Evolutionary conservation across 2,329 filamentous ascomycete genomes (phyloP).

Genomic region (Massarina eburnea): DNA sequence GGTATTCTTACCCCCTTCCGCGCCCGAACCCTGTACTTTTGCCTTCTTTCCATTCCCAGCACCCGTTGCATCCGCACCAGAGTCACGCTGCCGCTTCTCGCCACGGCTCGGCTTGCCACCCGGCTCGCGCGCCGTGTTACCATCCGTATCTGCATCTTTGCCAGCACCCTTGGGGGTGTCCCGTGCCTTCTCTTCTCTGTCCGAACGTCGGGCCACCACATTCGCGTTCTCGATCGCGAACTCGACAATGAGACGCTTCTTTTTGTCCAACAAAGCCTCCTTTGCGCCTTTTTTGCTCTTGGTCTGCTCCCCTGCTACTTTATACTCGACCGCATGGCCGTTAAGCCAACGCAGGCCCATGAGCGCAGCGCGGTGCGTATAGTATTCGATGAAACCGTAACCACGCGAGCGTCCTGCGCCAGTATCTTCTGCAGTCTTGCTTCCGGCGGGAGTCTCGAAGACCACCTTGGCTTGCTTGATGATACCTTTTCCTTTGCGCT

Average conservation of each 20-base stretch:
- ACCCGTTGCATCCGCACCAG: constrained; percentile 10
- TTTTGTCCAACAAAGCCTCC: constrained; percentile 67
- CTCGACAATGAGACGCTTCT: constrained; percentile 88
- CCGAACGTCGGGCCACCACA: constrained; percentile 78
- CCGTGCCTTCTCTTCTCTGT: constrained; percentile 60
- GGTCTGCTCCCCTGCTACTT: constrained; percentile 49
- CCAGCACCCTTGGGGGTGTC: constrained; percentile 42
- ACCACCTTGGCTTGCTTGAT: constrained; percentile 94
- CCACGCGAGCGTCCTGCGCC: constrained; percentile 84
- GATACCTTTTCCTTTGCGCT: constrained; percentile 79
- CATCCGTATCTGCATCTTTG: constrained; percentile 14
- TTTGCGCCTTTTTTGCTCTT: constrained; percentile 42
- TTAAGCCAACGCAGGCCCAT: constrained; percentile 96
- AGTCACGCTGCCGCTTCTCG: constrained; percentile 45
- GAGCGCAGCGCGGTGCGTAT: constrained; percentile 86
- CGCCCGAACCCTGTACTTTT: constrained; percentile 17
- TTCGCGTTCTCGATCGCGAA: constrained; percentile 98
- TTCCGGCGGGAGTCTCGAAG: constrained; percentile 83
- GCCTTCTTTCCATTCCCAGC: constrained; percentile 12
- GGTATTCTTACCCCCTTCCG: constrained; percentile 15
- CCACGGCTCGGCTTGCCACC: constrained; percentile 15
- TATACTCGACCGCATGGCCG: constrained; percentile 64
- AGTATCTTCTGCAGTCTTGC: constrained; percentile 75
- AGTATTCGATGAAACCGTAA: constrained; percentile 97
- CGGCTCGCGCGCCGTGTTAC: constrained; percentile 9